Base-by-base conservation (phyloP, 2,329 filamentous ascomycete species). In the Stagonosporopsis rhizophila region DNA sequence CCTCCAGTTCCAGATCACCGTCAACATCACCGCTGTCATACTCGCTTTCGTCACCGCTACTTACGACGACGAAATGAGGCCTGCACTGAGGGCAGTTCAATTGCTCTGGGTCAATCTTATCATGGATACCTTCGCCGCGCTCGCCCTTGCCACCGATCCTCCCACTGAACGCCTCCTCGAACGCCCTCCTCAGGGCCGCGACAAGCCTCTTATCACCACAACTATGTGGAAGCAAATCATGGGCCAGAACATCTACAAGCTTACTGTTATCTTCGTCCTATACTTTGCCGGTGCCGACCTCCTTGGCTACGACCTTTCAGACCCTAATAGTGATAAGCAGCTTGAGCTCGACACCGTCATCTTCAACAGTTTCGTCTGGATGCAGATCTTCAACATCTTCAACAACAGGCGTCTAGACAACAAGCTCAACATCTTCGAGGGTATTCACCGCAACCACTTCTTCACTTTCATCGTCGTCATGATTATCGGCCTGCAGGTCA, bases 41-140 rank as follows among this genome's bases (percentile, higher is more conserved):
- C 96, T 94, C 6, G 97, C 98, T 76, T 98, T 98, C 83, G 79
- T 98, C 68, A 97, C 94, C 11, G 94, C 95, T n/a, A 92, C 94
- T 6, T 83, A 96, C 48, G 93, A 94, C 64, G 44, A 52, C 1
- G 52, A 66, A n/a, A 96, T 97, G 91, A 92, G 92, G 23, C 94
- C 98, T 77, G 95, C 92, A 61, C 83, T 98, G 54, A 92, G 96
- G 52, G 94, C 94, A 0, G 95, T 98, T 39, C 95, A 98, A 79
- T 87, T 98, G 23, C 87, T 98, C 44, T 98, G 95, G 94, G 94
- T 98, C 68, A 98, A 98, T 78, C 83, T 98, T 46, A 94, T 98
- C 65, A 98, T 95, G 46, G 95, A 98, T 70, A 94, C 94, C 76
- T 87, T 98, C 44, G 95, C 94, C 28, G 94, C 95, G 28, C 98